Evolutionary conservation across 192 early-diverging fungal species (phyloP), one percentile per base, ranked within the genome.

Genomic region (Haplosporangium gracile): DNA sequence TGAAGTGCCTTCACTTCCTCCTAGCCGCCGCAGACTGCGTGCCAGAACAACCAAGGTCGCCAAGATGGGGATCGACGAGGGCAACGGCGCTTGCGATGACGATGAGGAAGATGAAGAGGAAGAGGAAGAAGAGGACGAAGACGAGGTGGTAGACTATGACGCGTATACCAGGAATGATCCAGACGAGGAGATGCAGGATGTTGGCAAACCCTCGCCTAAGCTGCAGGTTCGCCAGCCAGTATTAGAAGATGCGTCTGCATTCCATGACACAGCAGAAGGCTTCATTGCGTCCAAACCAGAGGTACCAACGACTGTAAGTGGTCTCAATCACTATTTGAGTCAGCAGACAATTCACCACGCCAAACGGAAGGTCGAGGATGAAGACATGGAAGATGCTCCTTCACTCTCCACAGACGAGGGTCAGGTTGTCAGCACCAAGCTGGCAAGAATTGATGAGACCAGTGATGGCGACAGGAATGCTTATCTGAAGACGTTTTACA

Each of bases 241-340:
- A 18, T 26, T n/a, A 20, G 83, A 78, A 20, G 83, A 85, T 26
- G 53, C 74, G 8, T 71, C 43, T 26, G 45, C 4, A 36, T 72
- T 51, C 38, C 82, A 69, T n/a, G 76, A 77, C 10, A 49, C 55
- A 20, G 20, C 47, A 1, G 71, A 81, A 29, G 78, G 84, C 24
- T 86, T 86, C 32, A 86, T 86, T 53, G 84, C 84, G 0, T 86
- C 84, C 11, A 86, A 86, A 39, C 84, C 84, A 36, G 84, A 86
- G 24, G 76, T 68, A 4, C 74, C 84, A 1, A 24, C 32, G 2
- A 22, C 40, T 32, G 51, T 55, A 29, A 42, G 24, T 4, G 73
- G 42, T 7, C 24, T 73, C 26, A 69, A 39, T 40, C 70, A 13
- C 43, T 38, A 60, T 36, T 18, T 65, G 34, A 70, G 26, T n/a